Evolutionary conservation across 169 alveolate genomes (phyloP).

Genomic region (Cryptosporidium meleagridis): DNA sequence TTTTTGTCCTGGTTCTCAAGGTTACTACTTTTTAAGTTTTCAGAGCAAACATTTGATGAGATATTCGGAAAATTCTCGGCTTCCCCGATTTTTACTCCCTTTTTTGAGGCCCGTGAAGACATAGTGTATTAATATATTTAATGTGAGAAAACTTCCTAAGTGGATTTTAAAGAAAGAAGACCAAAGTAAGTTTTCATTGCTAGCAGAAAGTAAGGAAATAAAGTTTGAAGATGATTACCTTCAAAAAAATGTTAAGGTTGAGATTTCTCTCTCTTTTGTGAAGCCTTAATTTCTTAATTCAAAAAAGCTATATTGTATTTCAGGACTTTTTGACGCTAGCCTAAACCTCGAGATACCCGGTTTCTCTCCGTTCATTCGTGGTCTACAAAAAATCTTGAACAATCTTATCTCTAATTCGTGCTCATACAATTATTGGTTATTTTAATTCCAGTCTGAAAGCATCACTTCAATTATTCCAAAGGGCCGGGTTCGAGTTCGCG

Average conservation of each 20-base stretch:
- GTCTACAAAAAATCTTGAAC: neutral
- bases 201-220: neutral
- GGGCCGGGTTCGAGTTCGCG: neutral
- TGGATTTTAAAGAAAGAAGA: neutral
- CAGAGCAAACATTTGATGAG: neutral
- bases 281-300: neutral
- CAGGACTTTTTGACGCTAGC: neutral
- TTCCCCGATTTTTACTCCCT: neutral
- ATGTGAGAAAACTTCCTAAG: neutral
- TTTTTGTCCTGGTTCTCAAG: neutral
- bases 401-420: neutral
- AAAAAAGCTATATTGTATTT: neutral
- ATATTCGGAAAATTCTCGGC: neutral
- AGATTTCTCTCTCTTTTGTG: neutral
- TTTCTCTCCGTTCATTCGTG: neutral
- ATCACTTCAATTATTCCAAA: neutral
- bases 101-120: neutral
- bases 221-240: neutral
- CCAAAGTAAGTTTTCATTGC: neutral
- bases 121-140: too few species aligned
- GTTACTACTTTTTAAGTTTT: too few species aligned
- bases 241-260: too few species aligned
- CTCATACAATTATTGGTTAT: neutral
- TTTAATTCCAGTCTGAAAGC: neutral
- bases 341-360: neutral